phyloP scores from a whole-genome alignment of 1,139 yeast species.

The Kluyveromyces sp. region DNA sequence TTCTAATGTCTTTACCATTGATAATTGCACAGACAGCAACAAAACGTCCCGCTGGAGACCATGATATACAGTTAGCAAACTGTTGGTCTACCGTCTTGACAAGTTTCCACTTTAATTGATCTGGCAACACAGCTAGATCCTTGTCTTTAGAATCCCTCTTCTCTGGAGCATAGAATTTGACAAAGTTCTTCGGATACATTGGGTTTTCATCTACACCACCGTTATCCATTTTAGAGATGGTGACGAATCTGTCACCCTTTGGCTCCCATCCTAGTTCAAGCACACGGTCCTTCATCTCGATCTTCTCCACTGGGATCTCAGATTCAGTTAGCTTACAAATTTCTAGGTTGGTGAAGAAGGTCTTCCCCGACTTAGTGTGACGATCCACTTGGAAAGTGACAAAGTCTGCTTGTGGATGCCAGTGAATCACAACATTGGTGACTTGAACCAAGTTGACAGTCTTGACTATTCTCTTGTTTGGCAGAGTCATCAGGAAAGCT shows the following conservation, averaged over 20 bases:
- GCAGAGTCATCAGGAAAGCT: conserved; percentile 85
- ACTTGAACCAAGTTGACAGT: conserved; percentile 94
- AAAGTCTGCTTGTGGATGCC: conserved; percentile 86
- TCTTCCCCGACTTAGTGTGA: conserved; percentile 92
- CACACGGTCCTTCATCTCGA: conserved; percentile 87
- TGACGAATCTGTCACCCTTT: conserved; percentile 74
- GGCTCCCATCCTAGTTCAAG: conserved; percentile 96
- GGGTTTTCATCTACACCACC: conserved; percentile 47
- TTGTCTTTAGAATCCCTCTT: conserved; percentile 31
- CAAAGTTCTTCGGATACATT: conserved; percentile 62
- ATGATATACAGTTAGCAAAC: conserved; percentile 65
- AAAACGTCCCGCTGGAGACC: conserved; percentile 94
- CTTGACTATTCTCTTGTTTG: conserved; percentile 75
- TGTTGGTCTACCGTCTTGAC: conserved; percentile 54
- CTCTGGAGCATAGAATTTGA: conserved; percentile 82
- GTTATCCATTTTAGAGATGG: conserved; percentile 59
- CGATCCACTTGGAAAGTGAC: conserved; percentile 95
- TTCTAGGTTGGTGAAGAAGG: conserved; percentile 85
- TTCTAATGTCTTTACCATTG: conserved; percentile 38
- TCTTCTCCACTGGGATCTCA: conserved; percentile 90
- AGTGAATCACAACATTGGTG: conserved; percentile 81
- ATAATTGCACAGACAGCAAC: conserved; percentile 70
- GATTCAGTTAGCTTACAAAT: conserved; percentile 82
- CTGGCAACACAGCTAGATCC: conserved; percentile 19
- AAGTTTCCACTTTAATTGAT: conserved; percentile 49